Evolutionary conservation across 2,329 filamentous ascomycete genomes (phyloP).

Genomic region (Monosporascus sp.): DNA sequence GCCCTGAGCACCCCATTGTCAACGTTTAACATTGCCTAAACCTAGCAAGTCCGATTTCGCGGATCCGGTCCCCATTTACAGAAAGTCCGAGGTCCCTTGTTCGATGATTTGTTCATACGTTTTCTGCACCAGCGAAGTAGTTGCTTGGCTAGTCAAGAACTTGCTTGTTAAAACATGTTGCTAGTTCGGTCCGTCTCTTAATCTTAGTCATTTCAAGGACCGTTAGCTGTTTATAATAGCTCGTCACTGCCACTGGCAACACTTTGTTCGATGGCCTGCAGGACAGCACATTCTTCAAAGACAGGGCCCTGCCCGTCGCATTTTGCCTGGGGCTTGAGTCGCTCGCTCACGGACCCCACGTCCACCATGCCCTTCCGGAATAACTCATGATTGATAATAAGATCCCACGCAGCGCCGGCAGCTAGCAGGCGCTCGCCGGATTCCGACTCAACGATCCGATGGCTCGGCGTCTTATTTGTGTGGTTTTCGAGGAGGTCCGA

Average conservation of each 20-base stretch:
- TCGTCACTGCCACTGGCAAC: slow-evolving; percentile 74
- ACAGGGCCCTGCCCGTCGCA: slow-evolving; percentile 88
- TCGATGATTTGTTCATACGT: no score
- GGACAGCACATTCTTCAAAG: slow-evolving; percentile 72
- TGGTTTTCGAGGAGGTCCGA: slow-evolving; percentile 57
- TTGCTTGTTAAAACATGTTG: not conserved
- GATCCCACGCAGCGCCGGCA: slow-evolving; percentile 80
- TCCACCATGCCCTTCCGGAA: slow-evolving; percentile 76
- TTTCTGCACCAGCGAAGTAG: no score
- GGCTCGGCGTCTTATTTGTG: slow-evolving; percentile 57
- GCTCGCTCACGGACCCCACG: slow-evolving; percentile 73
- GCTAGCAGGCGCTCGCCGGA: slow-evolving; percentile 65
- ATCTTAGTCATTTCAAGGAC: not conserved
- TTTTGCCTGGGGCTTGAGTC: slow-evolving; percentile 66
- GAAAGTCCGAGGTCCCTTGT: no score
- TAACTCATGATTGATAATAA: slow-evolving; percentile 74
- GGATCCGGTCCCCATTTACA: no score
- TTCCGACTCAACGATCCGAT: slow-evolving; percentile 63
- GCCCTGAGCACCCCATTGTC: no score
- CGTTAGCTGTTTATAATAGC: slow-evolving; percentile 47
- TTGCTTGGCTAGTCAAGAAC: no score
- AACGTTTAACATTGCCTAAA: no score
- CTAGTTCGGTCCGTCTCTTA: not conserved
- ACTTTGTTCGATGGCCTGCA: slow-evolving; percentile 71
- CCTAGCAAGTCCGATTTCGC: no score